These are phyloP conservation scores for Solanum hybrid DNA, from an alignment of 305 asterid genomes.

Conservation along the genomic window DNA sequence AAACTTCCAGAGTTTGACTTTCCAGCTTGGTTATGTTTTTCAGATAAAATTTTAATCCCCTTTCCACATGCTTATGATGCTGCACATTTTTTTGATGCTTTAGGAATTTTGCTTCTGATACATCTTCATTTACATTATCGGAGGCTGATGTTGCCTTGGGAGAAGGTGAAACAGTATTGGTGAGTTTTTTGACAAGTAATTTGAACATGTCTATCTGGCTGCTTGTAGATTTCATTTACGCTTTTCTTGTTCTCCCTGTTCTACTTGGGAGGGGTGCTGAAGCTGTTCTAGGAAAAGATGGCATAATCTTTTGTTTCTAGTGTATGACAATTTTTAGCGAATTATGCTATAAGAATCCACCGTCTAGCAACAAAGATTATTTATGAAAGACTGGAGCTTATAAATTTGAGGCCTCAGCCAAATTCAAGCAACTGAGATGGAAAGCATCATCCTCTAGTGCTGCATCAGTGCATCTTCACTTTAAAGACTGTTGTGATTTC, in stretches of 20 bases:
- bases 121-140: conserved; percentile 50
- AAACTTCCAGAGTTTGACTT: conserved; percentile 9
- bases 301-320: not conserved
- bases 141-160: conserved; percentile 62
- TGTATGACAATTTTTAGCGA: not conserved
- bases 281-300: not conserved
- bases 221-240: not conserved
- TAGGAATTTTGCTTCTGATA: conserved; percentile 54
- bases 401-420: not conserved
- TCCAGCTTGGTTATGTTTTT: not conserved
- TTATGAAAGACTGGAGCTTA: not conserved
- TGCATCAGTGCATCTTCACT: not conserved
- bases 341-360: not conserved
- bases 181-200: conserved; percentile 28
- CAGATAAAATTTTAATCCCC: not conserved
- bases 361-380: not conserved
- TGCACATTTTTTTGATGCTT: conserved; percentile 15
- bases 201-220: not conserved
- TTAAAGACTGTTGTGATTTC: not conserved
- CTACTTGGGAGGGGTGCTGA: not conserved
- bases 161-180: conserved; percentile 71
- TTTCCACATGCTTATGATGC: conserved; percentile 2
- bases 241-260: not conserved
- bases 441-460: not conserved
- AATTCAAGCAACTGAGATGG: not conserved